Base-by-base conservation (phyloP, 306 rosid species). In the Cucumis cinereus region DNA sequence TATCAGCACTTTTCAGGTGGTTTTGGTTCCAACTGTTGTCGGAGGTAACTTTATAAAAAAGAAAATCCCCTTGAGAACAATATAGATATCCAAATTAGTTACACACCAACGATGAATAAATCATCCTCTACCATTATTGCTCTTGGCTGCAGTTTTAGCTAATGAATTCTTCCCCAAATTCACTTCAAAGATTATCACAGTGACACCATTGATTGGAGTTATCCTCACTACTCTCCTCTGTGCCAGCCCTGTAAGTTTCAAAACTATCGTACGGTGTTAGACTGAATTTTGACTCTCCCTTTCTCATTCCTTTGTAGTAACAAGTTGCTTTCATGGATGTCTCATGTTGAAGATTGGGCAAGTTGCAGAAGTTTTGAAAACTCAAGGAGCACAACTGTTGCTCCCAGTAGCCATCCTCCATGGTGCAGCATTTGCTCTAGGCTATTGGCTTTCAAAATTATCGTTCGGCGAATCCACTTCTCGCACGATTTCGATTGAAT, bases 381-480 rank as follows among this genome's bases (percentile, higher is more conserved):
- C 93, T 80, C 96, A 89, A 89, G 97, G 98, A 74, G 80, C 89
- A 23, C 95, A 90, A 78, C 77, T 94, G 53, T 79, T 91, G 80
- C 79, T 94, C 73, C 98, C 98, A 12, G 98, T 94, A 69, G 82
- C 90, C 77, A n/a, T 78, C 75, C 86, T 94, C 35, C 98, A 91
- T 81, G 88, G 83, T 82, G 97, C 95, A 84, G 93, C 98, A 77
- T 94, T 94, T 86, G 89, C 90, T 77, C 23, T 90, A 58, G 97
- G 97, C 77, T 91, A 91, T 75, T 94, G 92, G 94, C 0, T 91
- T 83, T 91, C 98, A 10, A 94, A 80, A 88, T 0, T 83, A 74
- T 86, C 96, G 24, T 94, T 94, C 33, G 98, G 98, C 9, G 98
- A 94, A 89, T 91, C 98, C 73, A 94, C 97, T 33, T 94, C 98